Base-by-base conservation (phyloP, 139 green algal genomes). In the Chlorella vulgaris region DNA sequence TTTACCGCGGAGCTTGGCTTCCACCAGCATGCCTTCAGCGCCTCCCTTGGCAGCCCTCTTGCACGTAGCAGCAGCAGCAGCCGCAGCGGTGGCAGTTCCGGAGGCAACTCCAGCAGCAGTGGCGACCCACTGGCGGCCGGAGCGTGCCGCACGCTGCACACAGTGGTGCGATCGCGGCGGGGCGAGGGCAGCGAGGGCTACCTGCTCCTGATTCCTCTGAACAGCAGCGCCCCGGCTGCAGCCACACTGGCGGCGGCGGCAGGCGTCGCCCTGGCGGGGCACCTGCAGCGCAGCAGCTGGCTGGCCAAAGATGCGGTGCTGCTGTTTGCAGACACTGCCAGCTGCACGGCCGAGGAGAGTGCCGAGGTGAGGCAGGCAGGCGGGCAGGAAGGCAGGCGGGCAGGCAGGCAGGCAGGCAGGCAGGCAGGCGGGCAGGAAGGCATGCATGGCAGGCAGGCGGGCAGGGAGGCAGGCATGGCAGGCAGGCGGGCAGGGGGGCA, bases 221-320 rank as follows among this genome's bases (percentile, higher is more conserved):
- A 79, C 31, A 31, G 3, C 10, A 7, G 38, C 38, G n/a, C 8
- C 24, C 2, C 53, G 0, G 28, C n/a, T 5, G 42, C 76, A 7
- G 76, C 76, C 3, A 53, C 67, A 22, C 33, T 78, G 39, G 76
- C 55, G 6, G 82, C 50, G 4, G 51, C 62, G 18, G 7, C 74
- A 0, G 82, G 65, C 33, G 15, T 69, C 18, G n/a, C 51, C 7
- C 8, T 67, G 26, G 82, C 62, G 0, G 36, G 4, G 6, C 82
- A 86, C 65, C 51, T 86, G 36, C 10, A 2, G 35, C 24, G n/a
- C 36, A 38, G 7, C 3, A n/a, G 26, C 39, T 88, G 84, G 84
- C 69, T 88, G 50, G 84, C 84, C 2, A 88, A 85, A 29, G 78
- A 85, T 47, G 51, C 81, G 6, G 63, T 58, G 15, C 24, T 88